Evolutionary conservation across 441 rosid species (phyloP).

Genomic region (Jatropha multifida): DNA sequence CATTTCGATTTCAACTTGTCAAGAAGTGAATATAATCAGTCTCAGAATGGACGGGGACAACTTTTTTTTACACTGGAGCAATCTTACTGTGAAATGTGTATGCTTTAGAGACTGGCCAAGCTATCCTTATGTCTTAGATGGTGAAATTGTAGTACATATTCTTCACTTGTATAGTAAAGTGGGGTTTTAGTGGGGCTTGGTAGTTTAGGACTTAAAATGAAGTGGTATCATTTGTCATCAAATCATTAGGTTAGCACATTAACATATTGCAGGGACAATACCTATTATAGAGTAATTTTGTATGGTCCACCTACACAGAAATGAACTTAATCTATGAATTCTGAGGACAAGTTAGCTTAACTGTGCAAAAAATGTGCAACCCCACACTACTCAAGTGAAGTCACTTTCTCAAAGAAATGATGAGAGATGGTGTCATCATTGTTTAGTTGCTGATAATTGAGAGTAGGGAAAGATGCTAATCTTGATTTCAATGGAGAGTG

Average conservation of each 20-base stretch:
- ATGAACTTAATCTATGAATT: background rate
- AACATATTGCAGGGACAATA: background rate
- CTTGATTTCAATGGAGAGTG: constrained; percentile 1
- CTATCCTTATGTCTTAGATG: too few relatives aligned
- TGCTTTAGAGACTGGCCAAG: too few relatives aligned
- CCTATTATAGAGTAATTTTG: background rate
- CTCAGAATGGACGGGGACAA: too few relatives aligned
- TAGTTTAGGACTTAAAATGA: background rate
- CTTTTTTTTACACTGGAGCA: too few relatives aligned
- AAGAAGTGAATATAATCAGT: too few relatives aligned
- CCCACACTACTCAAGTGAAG: background rate
- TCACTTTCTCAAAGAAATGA: constrained; percentile 15
- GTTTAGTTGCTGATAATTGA: constrained; percentile 12
- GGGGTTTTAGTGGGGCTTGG: background rate
- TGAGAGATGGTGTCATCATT: background rate
- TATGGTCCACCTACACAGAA: constrained; percentile 4
- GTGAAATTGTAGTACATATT: too few relatives aligned
- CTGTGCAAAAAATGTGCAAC: background rate
- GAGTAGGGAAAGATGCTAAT: constrained; percentile 17
- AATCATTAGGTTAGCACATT: background rate
- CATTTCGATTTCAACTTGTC: too few relatives aligned
- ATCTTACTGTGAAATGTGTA: too few relatives aligned
- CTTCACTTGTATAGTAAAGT: too few relatives aligned
- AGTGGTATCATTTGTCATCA: background rate
- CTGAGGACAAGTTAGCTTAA: background rate